Base-by-base conservation (phyloP, 2,329 filamentous ascomycete species). In the Fusarium palustre region DNA sequence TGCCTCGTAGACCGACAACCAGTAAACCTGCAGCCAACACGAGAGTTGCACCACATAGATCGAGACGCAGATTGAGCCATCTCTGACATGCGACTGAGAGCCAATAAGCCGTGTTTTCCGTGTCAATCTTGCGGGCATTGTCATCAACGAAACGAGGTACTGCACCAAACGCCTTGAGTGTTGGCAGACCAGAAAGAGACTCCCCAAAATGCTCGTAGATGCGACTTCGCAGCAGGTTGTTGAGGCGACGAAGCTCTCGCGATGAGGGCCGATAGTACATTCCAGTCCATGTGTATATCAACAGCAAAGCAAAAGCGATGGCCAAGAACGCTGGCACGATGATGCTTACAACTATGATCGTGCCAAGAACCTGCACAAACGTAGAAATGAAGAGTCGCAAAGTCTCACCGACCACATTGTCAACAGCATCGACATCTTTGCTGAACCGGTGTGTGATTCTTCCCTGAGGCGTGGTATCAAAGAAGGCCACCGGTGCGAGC, bases 131-230 rank as follows among this genome's bases (percentile, higher is more conserved):
- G 0, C 34, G 47, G 2, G 64, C 41, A 7, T 68, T 68, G 2
- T 68, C 64, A 0, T 64, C 31, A 0, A 68, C 64, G 3, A 68
- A 68, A 24, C 59, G 34, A 15, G 59, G 57, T 2, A 62, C 39
- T 8, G 57, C 64, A 1, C 64, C 64, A 11, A 68, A 68, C 2
- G 64, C 64, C 12, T 59, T 68, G 1, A 68, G 53, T 1, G 64
- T 68, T 1, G 58, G 64, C 2, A 68, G 42, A 6, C 64, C 64
- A 0, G 64, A 68, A 0, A 68, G 34, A 0, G 64, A 68, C 31
- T 68, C 64, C 10, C 53, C 59, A 2, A 68, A 68, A 22, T 68
- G 64, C 25, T 68, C 64, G 3, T 68, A 68, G 5, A 68, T 68
- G 1, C 64, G 64, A 18, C 64, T 68, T n/a, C 64, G 52, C 6